Percentiles rank a stretch among this genome's conserved stretches.
phyloP scores from a whole-genome alignment of 192 early-diverging fungal species.

The Dimargaris xerosporica region DNA sequence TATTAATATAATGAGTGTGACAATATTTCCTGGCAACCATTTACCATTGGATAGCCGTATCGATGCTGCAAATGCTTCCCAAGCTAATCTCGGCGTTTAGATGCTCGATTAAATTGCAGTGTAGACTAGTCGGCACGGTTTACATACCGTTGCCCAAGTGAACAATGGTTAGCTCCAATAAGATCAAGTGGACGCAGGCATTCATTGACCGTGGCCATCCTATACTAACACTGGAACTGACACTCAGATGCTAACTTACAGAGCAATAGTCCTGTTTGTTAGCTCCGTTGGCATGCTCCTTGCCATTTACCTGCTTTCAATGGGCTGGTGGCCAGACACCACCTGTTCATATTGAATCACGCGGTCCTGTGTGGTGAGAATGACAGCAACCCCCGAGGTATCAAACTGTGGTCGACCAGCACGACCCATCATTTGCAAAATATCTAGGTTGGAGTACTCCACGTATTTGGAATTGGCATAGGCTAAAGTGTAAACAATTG shows the following conservation, averaged over 20 bases:
- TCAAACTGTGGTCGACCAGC: constrained; percentile 65
- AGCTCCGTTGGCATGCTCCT: too few relatives aligned
- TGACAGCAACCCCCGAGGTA: constrained; percentile 41
- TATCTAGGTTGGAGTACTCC: constrained; percentile 42
- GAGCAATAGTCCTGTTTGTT: too few relatives aligned
- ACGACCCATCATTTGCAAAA: constrained; percentile 63
- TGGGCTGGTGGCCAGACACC: constrained; percentile 35
- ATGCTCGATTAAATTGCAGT: constrained; percentile 9
- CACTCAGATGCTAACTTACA: too few relatives aligned
- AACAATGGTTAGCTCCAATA: too few relatives aligned
- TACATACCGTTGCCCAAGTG: too few relatives aligned
- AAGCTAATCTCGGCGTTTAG: constrained; percentile 11
- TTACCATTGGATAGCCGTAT: constrained; percentile 4
- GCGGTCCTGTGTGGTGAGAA: constrained; percentile 35
- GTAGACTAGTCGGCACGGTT: constrained; percentile 17
- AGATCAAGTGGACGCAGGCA: too few relatives aligned
- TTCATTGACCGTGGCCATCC: too few relatives aligned
- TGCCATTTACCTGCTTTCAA: constrained; percentile 51
- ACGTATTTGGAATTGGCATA: constrained; percentile 25
- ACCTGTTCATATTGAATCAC: constrained; percentile 32
- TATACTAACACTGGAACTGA: too few relatives aligned
- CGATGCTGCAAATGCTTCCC: not conserved
- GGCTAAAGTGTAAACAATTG: constrained; percentile 9
- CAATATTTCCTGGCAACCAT: not conserved
- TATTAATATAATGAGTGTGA: not conserved